These are phyloP conservation scores for Ophiostoma ulmi DNA, from an alignment of 2,329 filamentous ascomycete genomes.

Conservation along the genomic window DNA sequence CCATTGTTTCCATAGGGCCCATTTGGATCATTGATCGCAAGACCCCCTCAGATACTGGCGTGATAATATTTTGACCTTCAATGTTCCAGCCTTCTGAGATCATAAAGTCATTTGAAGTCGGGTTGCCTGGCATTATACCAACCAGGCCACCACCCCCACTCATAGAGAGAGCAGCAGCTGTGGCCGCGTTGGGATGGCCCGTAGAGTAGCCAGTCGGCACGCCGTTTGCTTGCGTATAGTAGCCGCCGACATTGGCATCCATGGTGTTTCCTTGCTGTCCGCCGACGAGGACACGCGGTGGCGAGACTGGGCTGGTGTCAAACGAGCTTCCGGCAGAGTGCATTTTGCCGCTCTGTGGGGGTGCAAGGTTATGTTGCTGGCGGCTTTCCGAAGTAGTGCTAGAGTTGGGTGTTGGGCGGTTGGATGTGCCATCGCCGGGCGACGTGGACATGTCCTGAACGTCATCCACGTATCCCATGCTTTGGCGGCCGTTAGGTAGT, in stretches of 20 bases:
- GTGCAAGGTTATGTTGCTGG: conserved; percentile 28
- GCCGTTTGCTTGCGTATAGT: conserved; percentile 38
- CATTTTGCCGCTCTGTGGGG: conserved; percentile 24
- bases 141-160: conserved; percentile 14
- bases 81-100: conserved; percentile 44
- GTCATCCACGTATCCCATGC: conserved; percentile 39
- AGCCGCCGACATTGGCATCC: conserved; percentile 35
- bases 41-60: conserved; percentile 53
- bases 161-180: conserved; percentile 7
- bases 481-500: conserved; percentile 7
- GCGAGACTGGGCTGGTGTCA: conserved; percentile 47
- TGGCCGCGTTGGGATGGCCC: conserved; percentile 28
- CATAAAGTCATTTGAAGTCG: conserved; percentile 37
- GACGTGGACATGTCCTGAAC: conserved; percentile 46
- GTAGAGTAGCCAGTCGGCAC: conserved; percentile 24
- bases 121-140: conserved; percentile 31
- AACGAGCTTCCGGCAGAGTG: conserved; percentile 41
- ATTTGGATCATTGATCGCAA: conserved; percentile 54
- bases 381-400: conserved; percentile 45
- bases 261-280: conserved; percentile 30
- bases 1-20: conserved; percentile 58
- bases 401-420: conserved; percentile 56
- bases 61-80: conserved; percentile 42
- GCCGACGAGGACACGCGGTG: conserved; percentile 27
- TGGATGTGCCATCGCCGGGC: conserved; percentile 47